A percentile compares a stretch with the other conserved stretches of the same genome.
Evolutionary conservation across 2,329 filamentous ascomycete species (phyloP).

Genomic region (Mycosphaerella arachidis): DNA sequence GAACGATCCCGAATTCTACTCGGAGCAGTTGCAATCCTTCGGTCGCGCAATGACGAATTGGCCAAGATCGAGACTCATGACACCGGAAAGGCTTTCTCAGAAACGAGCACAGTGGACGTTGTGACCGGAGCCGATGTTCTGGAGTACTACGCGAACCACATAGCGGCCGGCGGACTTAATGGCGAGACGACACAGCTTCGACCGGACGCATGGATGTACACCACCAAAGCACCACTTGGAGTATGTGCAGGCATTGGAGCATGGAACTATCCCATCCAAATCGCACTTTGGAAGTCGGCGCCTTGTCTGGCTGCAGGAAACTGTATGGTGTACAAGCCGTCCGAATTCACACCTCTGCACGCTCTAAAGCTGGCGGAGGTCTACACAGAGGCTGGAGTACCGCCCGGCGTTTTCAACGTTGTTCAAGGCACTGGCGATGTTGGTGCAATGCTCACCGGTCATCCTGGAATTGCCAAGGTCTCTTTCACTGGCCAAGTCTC

Average conservation of each 20-base stretch:
- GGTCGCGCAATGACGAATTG: conserved; percentile 72
- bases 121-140: conserved; percentile 79
- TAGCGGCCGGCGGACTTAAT: conserved; percentile 72
- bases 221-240: conserved; percentile 73
- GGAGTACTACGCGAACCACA: conserved; percentile 78
- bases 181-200: conserved; percentile 73
- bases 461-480: conserved; percentile 73
- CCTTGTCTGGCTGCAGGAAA: conserved; percentile 82
- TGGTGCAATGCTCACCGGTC: conserved; percentile 68
- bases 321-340: conserved; percentile 87
- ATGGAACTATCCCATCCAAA: conserved; percentile 91
- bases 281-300: conserved; percentile 84
- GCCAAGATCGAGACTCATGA: conserved; percentile 76
- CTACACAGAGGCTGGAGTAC: conserved; percentile 73
- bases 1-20: conserved; percentile 74
- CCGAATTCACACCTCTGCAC: conserved; percentile 82
- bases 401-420: conserved; percentile 80
- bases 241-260: conserved; percentile 84
- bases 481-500: conserved; percentile 85
- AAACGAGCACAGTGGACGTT: conserved; percentile 80
- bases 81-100: conserved; percentile 79
- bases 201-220: conserved; percentile 75
- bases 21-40: conserved; percentile 67
- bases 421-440: conserved; percentile 76
- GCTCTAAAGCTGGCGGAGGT: conserved; percentile 69